phyloP scores from a whole-genome alignment of 768 basidiomycete genomes.

The Lyophyllum atratum region DNA sequence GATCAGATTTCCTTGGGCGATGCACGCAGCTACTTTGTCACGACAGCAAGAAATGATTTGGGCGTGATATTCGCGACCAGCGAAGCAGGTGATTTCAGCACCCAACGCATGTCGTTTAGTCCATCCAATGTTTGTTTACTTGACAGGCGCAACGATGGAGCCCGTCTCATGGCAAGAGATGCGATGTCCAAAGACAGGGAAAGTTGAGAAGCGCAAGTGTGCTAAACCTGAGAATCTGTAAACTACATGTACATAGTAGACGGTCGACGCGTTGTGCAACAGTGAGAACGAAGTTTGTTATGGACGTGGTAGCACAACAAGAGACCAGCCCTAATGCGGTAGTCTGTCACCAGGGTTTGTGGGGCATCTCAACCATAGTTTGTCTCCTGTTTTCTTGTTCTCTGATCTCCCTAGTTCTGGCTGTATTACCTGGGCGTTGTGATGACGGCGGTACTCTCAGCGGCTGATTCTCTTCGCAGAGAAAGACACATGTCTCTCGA shows the following conservation, averaged over 20 bases:
- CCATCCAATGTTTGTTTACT: background rate
- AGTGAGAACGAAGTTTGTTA: background rate
- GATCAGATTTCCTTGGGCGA: slow-evolving; percentile 87
- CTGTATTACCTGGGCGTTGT: slow-evolving; percentile 5
- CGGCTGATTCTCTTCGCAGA: slow-evolving; percentile 59
- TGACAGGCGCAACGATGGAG: slow-evolving; percentile 74
- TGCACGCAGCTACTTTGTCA: slow-evolving; percentile 88
- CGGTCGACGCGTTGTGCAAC: background rate
- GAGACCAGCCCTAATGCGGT: slow-evolving; percentile 17
- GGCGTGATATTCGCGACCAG: slow-evolving; percentile 91
- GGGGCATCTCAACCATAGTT: slow-evolving; percentile 3
- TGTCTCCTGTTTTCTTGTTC: slow-evolving; percentile 9
- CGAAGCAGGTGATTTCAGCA: slow-evolving; percentile 64
- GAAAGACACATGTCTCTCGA: slow-evolving; percentile 65
- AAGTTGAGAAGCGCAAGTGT: slow-evolving; percentile 80
- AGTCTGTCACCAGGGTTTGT: slow-evolving; percentile 12
- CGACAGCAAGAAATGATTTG: slow-evolving; percentile 87
- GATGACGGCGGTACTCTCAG: slow-evolving; percentile 69
- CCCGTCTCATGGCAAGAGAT: slow-evolving; percentile 91
- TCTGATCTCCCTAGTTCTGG: slow-evolving; percentile 3
- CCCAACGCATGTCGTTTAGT: background rate
- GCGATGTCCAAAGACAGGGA: slow-evolving; percentile 83
- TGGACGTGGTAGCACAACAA: slow-evolving; percentile 6
- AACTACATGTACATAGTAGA: background rate
- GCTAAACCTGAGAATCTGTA: slow-evolving; percentile 78